Base-by-base conservation (phyloP, 2,329 filamentous ascomycete species). In the Cephalotrichum gorgonifer region DNA sequence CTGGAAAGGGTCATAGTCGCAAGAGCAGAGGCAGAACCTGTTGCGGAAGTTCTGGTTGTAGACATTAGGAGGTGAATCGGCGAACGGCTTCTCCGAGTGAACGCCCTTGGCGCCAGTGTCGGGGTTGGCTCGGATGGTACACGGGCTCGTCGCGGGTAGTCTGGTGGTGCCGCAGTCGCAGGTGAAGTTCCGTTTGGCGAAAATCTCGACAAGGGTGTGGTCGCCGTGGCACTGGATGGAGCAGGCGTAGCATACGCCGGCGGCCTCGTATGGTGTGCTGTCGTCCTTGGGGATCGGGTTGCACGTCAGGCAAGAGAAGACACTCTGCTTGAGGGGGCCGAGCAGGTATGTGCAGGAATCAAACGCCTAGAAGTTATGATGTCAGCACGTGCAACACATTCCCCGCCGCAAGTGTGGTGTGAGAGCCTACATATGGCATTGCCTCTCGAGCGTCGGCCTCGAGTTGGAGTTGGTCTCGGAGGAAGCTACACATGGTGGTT, bases 21-120 rank as follows among this genome's bases (percentile, higher is more conserved):
- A 85, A 27, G 79, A 79, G 60, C 93, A 98, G 2, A 85, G 87
- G 63, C 93, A 98, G 68, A 98, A 98, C 42, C 76, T 79, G 59
- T 97, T 97, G 56, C 80, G 77, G 59, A 95, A 98, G 70, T 98
- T 98, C 53, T 96, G 86, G 60, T 96, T 95, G 71, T 98, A 98
- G 57, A 78, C 83, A 70, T 98, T 97, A 55, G 75, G 80, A 38
- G 72, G 70, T 15, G 81, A 75, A 15, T 30, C 27, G 28, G 11
- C n/a, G 28, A 28, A 49, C 6, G 89, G 78, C 54, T 81, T 71
- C 59, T 96, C 86, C 1, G 83, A 88, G 58, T 83, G 83, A 11
- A 94, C 87, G 42, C 73, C 75, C 60, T 88, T 89, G 35, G 75
- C 76, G 46, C 87, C 88, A 15, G 86, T 94, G 53, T 72, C 68